Percentiles rank a stretch among this genome's conserved stretches.
Evolutionary conservation across 148 eudicot species (phyloP).

Genomic region (Fagopyrum tataricum): DNA sequence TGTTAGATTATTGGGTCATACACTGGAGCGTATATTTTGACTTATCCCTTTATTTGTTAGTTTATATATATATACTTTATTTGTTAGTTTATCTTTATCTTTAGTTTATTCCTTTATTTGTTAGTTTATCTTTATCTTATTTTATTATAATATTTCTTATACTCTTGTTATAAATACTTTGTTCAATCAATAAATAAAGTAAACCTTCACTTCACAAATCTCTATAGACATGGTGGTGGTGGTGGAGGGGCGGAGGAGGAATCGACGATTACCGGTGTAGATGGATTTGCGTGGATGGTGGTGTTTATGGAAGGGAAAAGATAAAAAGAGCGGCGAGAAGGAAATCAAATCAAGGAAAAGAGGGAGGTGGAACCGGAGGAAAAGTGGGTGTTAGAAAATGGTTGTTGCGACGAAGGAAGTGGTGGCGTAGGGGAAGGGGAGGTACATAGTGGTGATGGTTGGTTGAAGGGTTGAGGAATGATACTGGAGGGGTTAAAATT

Average conservation of each 20-base stretch:
- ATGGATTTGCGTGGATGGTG: constrained; percentile 18
- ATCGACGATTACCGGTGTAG: constrained; percentile 26
- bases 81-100: too few relatives aligned
- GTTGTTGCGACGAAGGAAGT: constrained; percentile 20
- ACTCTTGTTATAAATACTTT: too few relatives aligned
- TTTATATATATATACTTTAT: too few relatives aligned
- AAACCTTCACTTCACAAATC: too few relatives aligned
- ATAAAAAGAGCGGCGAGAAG: constrained; percentile 65
- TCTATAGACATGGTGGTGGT: constrained; percentile 46
- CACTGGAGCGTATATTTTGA: too few relatives aligned
- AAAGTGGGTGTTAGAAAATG: constrained; percentile 15
- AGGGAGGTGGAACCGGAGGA: constrained; percentile 20
- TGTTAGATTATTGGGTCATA: too few relatives aligned
- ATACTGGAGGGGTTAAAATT: constrained; percentile 51
- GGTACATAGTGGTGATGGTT: constrained; percentile 28
- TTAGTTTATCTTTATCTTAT: too few relatives aligned
- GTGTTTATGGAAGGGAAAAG: constrained; percentile 54
- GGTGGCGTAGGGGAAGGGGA: constrained; percentile 15
- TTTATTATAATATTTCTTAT: too few relatives aligned
- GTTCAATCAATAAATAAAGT: too few relatives aligned
- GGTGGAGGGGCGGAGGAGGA: constrained; percentile 21
- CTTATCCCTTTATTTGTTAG: too few relatives aligned
- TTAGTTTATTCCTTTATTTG: too few relatives aligned
- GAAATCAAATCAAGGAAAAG: constrained; percentile 62
- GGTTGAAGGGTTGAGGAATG: constrained; percentile 24